Evolutionary conservation across 2,329 filamentous ascomycete genomes (phyloP).

Genomic region (Lasiodiplodia sp.): DNA sequence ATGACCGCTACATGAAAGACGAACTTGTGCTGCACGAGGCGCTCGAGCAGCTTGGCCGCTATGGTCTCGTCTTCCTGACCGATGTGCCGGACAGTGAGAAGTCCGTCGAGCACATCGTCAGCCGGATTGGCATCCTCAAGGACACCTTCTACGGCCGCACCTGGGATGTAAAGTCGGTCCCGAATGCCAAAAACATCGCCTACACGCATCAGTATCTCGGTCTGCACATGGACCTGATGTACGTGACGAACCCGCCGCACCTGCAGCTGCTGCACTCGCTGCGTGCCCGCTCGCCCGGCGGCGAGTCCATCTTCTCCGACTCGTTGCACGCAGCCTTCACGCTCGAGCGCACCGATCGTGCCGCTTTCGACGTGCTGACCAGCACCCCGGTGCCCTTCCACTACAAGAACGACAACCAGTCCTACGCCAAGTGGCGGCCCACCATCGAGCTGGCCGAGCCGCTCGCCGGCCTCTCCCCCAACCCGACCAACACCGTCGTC

Average conservation of each 20-base stretch:
- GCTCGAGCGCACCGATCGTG: conserved; percentile 39
- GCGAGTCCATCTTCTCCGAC: conserved; percentile 87
- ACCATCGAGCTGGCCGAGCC: conserved; percentile 57
- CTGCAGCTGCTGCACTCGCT: conserved; percentile 91
- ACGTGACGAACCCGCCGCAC: conserved; percentile 74
- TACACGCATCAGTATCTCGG: conserved; percentile 82
- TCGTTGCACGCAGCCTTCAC: conserved; percentile 66
- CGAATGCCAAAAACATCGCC: conserved; percentile 87
- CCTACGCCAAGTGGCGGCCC: conserved; percentile 66
- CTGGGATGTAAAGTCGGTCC: conserved; percentile 86
- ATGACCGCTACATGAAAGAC: conserved; percentile 72
- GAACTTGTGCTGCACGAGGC: conserved; percentile 66
- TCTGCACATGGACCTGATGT: conserved; percentile 89
- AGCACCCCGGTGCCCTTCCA: conserved; percentile 64
- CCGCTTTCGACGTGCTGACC: conserved; percentile 51
- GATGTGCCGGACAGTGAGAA: conserved; percentile 73
- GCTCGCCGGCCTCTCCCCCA: conserved; percentile 2
- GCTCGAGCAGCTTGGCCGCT: conserved; percentile 66
- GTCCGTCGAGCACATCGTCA: conserved; percentile 72
- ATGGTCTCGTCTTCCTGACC: conserved; percentile 79
- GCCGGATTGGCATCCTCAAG: conserved; percentile 77
- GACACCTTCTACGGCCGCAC: conserved; percentile 91
- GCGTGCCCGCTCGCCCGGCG: conserved; percentile 78
- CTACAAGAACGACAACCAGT: conserved; percentile 70
- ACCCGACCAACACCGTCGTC: conserved; percentile 10